phyloP scores from a whole-genome alignment of 192 early-diverging fungal genomes.

The Backusella luteola region DNA sequence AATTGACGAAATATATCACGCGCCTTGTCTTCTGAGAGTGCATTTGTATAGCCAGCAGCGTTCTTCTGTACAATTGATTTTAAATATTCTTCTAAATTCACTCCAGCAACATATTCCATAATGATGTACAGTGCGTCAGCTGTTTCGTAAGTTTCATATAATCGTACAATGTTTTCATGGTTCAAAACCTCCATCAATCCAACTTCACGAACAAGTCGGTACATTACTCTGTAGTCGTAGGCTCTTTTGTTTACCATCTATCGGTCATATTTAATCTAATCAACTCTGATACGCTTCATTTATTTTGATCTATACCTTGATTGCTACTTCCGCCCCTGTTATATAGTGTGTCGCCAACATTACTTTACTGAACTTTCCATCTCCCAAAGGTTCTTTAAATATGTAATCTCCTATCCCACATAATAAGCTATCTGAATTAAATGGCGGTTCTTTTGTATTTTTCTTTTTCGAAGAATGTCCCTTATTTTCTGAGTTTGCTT shows the following conservation, averaged over 20 bases:
- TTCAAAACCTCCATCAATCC: slow-evolving; percentile 81
- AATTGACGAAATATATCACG: slow-evolving; percentile 82
- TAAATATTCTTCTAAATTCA: slow-evolving; percentile 86
- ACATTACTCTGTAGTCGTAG: slow-evolving; percentile 47
- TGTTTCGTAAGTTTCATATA: slow-evolving; percentile 82
- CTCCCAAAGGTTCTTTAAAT: slow-evolving; percentile 71
- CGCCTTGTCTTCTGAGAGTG: slow-evolving; percentile 80
- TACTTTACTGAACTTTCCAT: slow-evolving; percentile 81
- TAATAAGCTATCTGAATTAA: slow-evolving; percentile 40
- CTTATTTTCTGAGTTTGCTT: background rate
- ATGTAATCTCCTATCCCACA: slow-evolving; percentile 67
- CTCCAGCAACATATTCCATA: slow-evolving; percentile 85
- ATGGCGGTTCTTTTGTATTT: background rate
- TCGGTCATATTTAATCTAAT: background rate
- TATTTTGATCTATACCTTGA: slow-evolving; percentile 25
- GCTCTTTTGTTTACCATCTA: slow-evolving; percentile 51
- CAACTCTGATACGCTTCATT: background rate
- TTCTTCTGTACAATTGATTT: slow-evolving; percentile 31
- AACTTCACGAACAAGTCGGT: slow-evolving; percentile 76
- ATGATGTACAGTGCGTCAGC: slow-evolving; percentile 78
- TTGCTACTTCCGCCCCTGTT: slow-evolving; percentile 32
- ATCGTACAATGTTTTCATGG: slow-evolving; percentile 86
- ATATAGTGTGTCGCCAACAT: slow-evolving; percentile 66
- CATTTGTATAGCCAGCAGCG: slow-evolving; percentile 50
- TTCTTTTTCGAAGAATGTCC: background rate